phyloP scores from a whole-genome alignment of 371 early-diverging fungal species.

The Encephalitozoon romaleae region DNA sequence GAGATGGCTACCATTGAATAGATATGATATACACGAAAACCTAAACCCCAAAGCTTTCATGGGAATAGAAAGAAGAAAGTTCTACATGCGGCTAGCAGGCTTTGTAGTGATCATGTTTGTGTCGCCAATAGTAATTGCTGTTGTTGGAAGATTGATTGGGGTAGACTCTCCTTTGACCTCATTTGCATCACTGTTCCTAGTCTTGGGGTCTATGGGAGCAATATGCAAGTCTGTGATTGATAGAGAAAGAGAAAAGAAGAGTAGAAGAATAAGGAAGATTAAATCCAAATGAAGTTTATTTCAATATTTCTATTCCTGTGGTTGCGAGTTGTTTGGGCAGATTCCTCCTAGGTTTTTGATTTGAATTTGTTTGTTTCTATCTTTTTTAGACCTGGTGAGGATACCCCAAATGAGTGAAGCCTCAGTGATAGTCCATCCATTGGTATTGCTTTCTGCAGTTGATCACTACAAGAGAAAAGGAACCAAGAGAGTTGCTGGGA shows the following conservation, averaged over 20 bases:
- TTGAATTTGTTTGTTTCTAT: neutral
- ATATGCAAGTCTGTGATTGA: neutral
- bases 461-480: conserved; percentile 97
- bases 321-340: neutral
- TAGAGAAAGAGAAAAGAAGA: neutral
- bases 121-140: neutral
- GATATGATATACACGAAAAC: neutral
- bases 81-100: neutral
- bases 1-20: neutral
- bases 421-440: conserved; percentile 63
- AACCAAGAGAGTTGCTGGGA: conserved; percentile 85
- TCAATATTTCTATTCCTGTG: neutral
- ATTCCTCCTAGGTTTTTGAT: neutral
- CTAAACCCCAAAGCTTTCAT: neutral
- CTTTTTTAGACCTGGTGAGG: neutral
- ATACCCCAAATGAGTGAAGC: conserved; percentile 1
- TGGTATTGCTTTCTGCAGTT: conserved; percentile 89
- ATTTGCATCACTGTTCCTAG: neutral
- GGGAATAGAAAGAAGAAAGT: neutral
- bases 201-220: neutral
- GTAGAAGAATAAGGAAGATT: neutral
- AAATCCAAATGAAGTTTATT: neutral
- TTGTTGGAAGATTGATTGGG: neutral
- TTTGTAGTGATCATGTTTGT: neutral
- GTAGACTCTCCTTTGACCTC: neutral